These are phyloP conservation scores for Bolboschoenoplectus hybrid DNA, from an alignment of 202 grass and related monocot genomes.

Conservation along the genomic window DNA sequence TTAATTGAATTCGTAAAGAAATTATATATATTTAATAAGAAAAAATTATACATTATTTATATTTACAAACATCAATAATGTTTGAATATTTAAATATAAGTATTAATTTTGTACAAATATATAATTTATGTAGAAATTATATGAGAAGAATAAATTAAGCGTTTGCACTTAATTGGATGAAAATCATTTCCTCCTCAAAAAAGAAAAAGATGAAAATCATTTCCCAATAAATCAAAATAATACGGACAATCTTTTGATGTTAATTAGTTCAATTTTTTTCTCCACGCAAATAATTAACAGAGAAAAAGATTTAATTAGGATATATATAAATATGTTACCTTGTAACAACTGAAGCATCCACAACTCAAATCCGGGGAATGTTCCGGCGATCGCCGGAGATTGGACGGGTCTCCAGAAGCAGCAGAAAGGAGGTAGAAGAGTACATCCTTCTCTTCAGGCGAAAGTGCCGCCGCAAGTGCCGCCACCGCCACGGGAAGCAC, in stretches of 20 bases:
- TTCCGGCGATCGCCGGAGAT: slow-evolving; percentile 36
- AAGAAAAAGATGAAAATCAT: neutral
- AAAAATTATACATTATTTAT: no score
- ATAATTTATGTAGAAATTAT: neutral
- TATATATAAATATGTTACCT: slow-evolving; percentile 43
- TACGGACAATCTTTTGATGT: no score
- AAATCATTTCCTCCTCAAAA: neutral
- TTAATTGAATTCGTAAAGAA: neutral
- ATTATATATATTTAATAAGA: neutral
- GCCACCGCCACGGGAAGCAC: slow-evolving; percentile 51
- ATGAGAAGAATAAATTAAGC: neutral
- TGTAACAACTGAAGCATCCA: slow-evolving; percentile 94
- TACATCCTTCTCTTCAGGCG: slow-evolving; percentile 67
- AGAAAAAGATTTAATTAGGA: neutral
- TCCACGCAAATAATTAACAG: no score
- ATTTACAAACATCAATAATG: neutral
- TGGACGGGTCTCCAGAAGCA: slow-evolving; percentile 5
- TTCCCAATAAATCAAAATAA: neutral
- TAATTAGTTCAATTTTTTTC: no score
- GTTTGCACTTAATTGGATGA: neutral
- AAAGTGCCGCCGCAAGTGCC: slow-evolving; percentile 51
- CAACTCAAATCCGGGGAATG: slow-evolving; percentile 74
- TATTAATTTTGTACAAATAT: neutral
- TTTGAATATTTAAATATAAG: neutral
- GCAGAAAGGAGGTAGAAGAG: slow-evolving; percentile 72